Conservation (phyloP, 2,329 filamentous ascomycete species). For the Trichophaea hybrida region DNA sequence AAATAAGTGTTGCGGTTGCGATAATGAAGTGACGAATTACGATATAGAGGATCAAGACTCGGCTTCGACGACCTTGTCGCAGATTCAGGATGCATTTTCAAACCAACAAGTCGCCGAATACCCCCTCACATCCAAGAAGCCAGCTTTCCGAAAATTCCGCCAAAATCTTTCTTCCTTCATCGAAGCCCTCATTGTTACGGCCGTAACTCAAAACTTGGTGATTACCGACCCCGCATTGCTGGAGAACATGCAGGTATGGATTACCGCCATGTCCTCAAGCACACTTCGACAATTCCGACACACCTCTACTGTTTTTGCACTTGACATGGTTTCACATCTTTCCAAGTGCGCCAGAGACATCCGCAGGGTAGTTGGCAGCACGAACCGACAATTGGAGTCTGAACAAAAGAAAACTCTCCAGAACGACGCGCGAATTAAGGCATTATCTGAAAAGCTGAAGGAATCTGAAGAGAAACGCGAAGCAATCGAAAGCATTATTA, state of each 20-base stretch:
- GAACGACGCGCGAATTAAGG: conserved; percentile 64
- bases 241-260: conserved; percentile 81
- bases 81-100: conserved; percentile 59
- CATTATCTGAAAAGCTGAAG: conserved; percentile 56
- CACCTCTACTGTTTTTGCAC: conserved; percentile 72
- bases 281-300: conserved; percentile 80
- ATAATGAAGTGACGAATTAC: conserved; percentile 60
- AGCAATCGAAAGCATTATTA: conserved; percentile 54
- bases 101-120: conserved; percentile 74
- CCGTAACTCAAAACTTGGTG: conserved; percentile 68
- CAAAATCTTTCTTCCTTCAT: conserved; percentile 67
- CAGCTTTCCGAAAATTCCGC: conserved; percentile 63
- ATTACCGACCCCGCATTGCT: conserved; percentile 64
- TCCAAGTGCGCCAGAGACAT: conserved; percentile 59
- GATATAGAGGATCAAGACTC: conserved; percentile 82
- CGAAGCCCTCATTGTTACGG: conserved; percentile 54
- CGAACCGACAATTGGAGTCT: conserved; percentile 62
- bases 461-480: conserved; percentile 57
- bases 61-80: conserved; percentile 47
- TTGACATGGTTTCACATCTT: conserved; percentile 65
- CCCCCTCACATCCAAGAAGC: conserved; percentile 71
- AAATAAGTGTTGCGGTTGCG: conserved; percentile 54
- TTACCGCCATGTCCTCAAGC: conserved; percentile 80
- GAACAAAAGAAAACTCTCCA: conserved; percentile 58
- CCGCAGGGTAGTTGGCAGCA: conserved; percentile 56